Base-by-base conservation (phyloP, 805 yeast genomes). In the Pichia phayaonensis region DNA sequence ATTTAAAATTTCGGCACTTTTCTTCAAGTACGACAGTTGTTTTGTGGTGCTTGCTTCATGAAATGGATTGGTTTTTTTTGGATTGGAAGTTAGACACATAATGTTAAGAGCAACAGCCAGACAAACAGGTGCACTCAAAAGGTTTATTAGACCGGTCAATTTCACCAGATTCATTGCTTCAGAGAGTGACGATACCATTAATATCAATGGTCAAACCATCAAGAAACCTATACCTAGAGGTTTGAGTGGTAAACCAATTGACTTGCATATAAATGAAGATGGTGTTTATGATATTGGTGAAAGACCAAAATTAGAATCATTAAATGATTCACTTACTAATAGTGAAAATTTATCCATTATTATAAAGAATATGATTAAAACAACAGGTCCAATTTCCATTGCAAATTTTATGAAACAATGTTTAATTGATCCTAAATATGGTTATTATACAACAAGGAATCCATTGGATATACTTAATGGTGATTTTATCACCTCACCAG, bases 401-500 rank as follows among this genome's bases (percentile, higher is more conserved):
- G 79, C 89, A 0, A 74, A 83, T 10, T 88, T 79, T 63, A 88
- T 88, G 90, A 72, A 84, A 50, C 90, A 86, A 63, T 86, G 96
- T 61, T 72, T 88, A 51, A 79, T 89, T 0, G 85, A 86, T 60
- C 94, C 95, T 0, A 71, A 77, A 11, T 76, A 74, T 55, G 96
- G 96, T 0, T 88, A 88, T 63, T 87, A 88, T 61, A 84, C 89
- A 22, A 83, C 86, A 4, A 69, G 82, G 54, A 83, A 87, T 57
- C 95, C 95, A 2, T 69, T 88, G 36, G 65, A 57, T 40, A 36
- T 56, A 1, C 50, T 52, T 22, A 54, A 51, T 5, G 95, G 95
- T 6, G 96, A 88, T 64, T 88, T 88, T 63, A 74, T 83, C 47
- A 88, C 96, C 0, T 83, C 92, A 0, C 96, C 96, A 0, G 96